Evolutionary conservation across 83 land plant genomes (phyloP).

Genomic region (Isoetes engelmannii): DNA sequence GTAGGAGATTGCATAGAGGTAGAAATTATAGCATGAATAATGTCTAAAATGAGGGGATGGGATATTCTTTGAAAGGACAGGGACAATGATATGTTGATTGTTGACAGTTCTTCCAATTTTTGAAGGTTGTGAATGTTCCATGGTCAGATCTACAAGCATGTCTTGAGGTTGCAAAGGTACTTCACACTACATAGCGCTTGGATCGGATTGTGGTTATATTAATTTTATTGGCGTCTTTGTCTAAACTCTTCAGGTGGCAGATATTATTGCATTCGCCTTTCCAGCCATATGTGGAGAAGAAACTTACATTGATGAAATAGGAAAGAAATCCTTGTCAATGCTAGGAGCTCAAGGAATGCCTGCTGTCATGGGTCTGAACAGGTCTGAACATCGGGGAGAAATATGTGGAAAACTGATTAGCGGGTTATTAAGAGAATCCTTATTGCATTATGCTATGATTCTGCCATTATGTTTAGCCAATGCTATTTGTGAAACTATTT

Average conservation of each 20-base stretch:
- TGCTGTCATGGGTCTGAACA: slow-evolving; percentile 21
- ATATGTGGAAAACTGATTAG: no score
- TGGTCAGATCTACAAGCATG: slow-evolving; percentile 68
- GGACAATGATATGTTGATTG: not conserved
- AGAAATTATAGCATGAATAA: no score
- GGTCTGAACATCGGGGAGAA: no score
- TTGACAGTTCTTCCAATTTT: not conserved
- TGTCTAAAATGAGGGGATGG: no score
- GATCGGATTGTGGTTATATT: not conserved
- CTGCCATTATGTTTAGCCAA: no score
- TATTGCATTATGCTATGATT: no score
- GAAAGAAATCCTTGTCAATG: slow-evolving; percentile 32
- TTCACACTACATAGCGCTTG: no score
- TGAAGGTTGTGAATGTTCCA: slow-evolving; percentile 67
- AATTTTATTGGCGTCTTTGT: not conserved
- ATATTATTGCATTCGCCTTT: slow-evolving; percentile 32
- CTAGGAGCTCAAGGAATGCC: slow-evolving; percentile 30
- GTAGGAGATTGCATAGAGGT: no score
- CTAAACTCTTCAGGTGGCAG: slow-evolving; percentile 31
- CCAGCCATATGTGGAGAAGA: slow-evolving; percentile 17
- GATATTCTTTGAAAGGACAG: no score
- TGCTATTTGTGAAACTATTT: no score
- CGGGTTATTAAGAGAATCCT: no score
- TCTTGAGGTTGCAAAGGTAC: slow-evolving; percentile 91
- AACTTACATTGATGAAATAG: slow-evolving; percentile 17